phyloP scores from a whole-genome alignment of 2,329 filamentous ascomycete genomes.

The Ceratocystis huliohia region DNA sequence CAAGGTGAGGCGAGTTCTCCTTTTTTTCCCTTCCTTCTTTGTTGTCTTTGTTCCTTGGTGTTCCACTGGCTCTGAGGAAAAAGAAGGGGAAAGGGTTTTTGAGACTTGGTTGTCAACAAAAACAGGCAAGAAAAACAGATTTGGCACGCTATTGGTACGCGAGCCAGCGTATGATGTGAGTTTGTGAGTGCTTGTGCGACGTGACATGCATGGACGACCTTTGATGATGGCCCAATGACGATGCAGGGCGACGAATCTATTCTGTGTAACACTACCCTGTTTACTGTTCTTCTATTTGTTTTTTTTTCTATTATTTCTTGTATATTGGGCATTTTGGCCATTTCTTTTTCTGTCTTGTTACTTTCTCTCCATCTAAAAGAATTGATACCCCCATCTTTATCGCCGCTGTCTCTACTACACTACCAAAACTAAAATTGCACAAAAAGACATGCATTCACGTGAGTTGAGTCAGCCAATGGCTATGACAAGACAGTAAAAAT shows the following conservation, averaged over 20 bases:
- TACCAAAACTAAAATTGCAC: background rate
- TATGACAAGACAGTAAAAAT: background rate
- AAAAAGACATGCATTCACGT: background rate
- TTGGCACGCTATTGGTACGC: background rate
- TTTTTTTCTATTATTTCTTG: background rate
- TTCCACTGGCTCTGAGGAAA: background rate
- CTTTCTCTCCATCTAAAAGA: background rate
- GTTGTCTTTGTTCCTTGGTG: background rate
- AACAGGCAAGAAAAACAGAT: background rate
- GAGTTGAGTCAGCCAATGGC: background rate
- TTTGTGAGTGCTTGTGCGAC: background rate
- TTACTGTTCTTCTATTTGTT: background rate
- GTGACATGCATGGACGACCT: background rate
- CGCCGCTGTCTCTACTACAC: background rate
- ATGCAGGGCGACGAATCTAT: background rate
- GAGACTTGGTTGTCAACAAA: background rate
- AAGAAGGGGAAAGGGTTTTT: background rate
- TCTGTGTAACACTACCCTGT: background rate
- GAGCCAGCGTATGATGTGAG: background rate
- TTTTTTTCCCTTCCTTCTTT: background rate
- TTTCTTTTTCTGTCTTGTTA: background rate
- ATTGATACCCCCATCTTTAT: slow-evolving; percentile 1
- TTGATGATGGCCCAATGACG: slow-evolving; percentile 1
- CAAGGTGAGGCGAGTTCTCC: slow-evolving; percentile 1
- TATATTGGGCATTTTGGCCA: background rate